Evolutionary conservation across 2,329 filamentous ascomycete genomes (phyloP).

Genomic region (Calonectria pseudoreteaudii): DNA sequence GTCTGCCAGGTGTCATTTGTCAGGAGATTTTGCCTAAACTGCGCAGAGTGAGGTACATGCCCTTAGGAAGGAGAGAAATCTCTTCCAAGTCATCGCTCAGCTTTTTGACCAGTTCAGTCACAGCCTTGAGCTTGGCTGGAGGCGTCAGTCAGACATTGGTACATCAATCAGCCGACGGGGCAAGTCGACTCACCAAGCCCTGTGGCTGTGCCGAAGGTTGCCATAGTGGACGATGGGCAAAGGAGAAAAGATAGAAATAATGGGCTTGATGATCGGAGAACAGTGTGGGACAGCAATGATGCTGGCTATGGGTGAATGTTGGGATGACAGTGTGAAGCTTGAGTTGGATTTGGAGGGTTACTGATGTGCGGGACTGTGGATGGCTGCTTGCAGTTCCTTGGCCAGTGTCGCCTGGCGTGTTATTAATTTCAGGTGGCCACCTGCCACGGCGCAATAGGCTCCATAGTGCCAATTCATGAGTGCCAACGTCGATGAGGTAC

Average conservation of each 20-base stretch:
- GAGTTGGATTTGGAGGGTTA: not conserved
- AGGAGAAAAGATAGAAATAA: not conserved
- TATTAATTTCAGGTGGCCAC: conserved; percentile 19
- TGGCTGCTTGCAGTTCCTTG: conserved; percentile 11
- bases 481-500: not conserved
- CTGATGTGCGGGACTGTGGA: conserved; percentile 10
- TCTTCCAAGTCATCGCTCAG: conserved; percentile 72
- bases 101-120: conserved; percentile 71
- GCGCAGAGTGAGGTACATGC: conserved; percentile 52
- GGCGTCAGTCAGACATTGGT: conserved; percentile 27
- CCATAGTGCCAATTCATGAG: not conserved
- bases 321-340: not conserved
- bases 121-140: conserved; percentile 75
- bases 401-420: conserved; percentile 6
- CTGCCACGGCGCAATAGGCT: conserved; percentile 4
- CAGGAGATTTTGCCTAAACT: conserved; percentile 19
- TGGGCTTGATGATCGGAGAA: not conserved
- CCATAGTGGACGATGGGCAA: conserved; percentile 37
- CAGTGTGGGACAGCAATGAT: not conserved
- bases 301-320: conserved; percentile 1
- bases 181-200: conserved; percentile 55
- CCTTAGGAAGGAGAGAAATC: conserved; percentile 67
- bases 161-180: not conserved
- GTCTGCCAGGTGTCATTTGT: conserved; percentile 59
- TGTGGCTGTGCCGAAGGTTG: conserved; percentile 47